These are phyloP conservation scores for Erodium moschatum DNA, from an alignment of 441 rosid genomes.

Conservation along the genomic window DNA sequence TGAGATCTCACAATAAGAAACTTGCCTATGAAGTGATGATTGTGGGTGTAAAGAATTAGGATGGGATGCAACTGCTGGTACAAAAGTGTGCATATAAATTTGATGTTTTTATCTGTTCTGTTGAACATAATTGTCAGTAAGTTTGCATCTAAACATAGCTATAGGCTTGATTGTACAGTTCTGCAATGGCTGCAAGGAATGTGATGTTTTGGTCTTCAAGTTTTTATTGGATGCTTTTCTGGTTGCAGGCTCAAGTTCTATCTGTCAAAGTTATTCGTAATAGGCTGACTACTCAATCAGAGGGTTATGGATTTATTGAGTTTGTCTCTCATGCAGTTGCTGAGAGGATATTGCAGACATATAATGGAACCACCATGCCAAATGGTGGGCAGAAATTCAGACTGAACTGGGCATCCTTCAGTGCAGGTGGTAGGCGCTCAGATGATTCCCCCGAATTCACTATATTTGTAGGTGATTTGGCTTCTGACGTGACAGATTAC, in stretches of 20 bases:
- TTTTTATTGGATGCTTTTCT: too few relatives aligned
- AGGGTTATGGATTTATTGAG: constrained; percentile 89
- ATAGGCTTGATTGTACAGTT: too few relatives aligned
- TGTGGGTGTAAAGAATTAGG: background rate
- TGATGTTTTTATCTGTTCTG: too few relatives aligned
- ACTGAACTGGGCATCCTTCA: constrained; percentile 80
- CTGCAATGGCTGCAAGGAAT: too few relatives aligned
- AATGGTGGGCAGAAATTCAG: constrained; percentile 59
- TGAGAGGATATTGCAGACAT: constrained; percentile 67
- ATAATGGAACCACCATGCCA: constrained; percentile 71
- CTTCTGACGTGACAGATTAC: constrained; percentile 76
- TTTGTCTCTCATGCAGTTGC: constrained; percentile 58
- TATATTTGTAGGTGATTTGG: constrained; percentile 82
- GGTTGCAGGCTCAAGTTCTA: too few relatives aligned
- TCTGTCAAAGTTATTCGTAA: constrained; percentile 80
- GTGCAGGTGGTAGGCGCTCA: constrained; percentile 75
- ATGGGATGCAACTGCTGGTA: too few relatives aligned
- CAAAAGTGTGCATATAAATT: too few relatives aligned
- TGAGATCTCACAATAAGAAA: too few relatives aligned
- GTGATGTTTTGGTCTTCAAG: too few relatives aligned
- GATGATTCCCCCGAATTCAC: constrained; percentile 79
- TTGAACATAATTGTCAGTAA: too few relatives aligned
- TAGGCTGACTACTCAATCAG: constrained; percentile 53
- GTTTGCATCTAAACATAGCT: too few relatives aligned
- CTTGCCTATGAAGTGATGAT: background rate